These are phyloP conservation scores for Fragaria nilgerrensis DNA, from an alignment of 306 rosid species.

Conservation along the genomic window DNA sequence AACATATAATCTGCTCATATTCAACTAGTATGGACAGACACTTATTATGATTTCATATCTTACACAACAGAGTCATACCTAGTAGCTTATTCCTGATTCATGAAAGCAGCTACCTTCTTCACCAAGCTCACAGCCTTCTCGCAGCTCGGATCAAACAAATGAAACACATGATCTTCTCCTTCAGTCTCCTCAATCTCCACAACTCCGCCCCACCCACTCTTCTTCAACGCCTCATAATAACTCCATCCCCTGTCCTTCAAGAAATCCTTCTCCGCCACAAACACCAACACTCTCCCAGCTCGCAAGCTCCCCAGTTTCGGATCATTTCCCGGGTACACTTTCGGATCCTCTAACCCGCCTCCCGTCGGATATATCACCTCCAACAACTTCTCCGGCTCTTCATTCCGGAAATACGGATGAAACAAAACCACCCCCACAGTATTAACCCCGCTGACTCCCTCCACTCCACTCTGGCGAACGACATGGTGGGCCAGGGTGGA, in stretches of 20 bases:
- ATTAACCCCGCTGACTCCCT: conserved; percentile 8
- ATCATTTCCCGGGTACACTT: conserved; percentile 27
- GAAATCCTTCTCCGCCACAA: conserved; percentile 31
- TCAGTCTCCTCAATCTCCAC: conserved; percentile 27
- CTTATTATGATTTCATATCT: neutral
- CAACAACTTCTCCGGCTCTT: conserved; percentile 20
- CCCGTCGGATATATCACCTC: conserved; percentile 26
- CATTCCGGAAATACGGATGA: conserved; percentile 28
- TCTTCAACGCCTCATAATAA: conserved; percentile 19
- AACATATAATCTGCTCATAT: neutral
- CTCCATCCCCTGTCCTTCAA: conserved; percentile 26
- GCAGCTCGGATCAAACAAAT: conserved; percentile 18
- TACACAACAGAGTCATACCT: neutral
- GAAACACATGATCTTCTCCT: conserved; percentile 34
- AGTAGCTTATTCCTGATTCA: neutral
- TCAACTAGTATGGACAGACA: neutral
- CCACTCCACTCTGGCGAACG: conserved; percentile 11
- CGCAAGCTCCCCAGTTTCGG: conserved; percentile 26
- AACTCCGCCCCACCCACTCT: conserved; percentile 34
- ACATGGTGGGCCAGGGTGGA: conserved; percentile 24
- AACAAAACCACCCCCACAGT: conserved; percentile 20
- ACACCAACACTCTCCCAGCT: conserved; percentile 23
- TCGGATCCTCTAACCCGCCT: conserved; percentile 32
- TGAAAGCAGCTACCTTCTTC: conserved; percentile 1
- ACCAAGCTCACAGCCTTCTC: conserved; percentile 25